Conservation (phyloP, 2,329 filamentous ascomycete genomes). For the Verticillium nonalfalfae region DNA sequence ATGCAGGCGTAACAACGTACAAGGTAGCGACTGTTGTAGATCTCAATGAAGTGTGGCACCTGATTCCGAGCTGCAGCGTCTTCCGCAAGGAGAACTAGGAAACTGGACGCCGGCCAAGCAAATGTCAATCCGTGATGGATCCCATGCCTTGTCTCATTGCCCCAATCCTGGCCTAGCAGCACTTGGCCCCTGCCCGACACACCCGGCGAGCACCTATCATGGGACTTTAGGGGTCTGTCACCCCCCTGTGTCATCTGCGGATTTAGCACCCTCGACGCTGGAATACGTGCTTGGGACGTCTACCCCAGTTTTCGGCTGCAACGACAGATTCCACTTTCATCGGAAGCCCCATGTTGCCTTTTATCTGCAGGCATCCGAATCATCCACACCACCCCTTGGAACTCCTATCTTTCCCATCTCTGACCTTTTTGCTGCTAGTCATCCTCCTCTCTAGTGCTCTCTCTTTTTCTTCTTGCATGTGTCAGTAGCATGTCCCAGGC, state of each 20-base stretch:
- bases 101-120: background rate
- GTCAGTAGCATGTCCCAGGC: slow-evolving; percentile 5
- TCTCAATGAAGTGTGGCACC: no score
- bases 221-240: background rate
- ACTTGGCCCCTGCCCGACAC: background rate
- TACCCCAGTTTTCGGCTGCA: background rate
- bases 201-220: background rate
- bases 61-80: background rate
- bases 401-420: background rate
- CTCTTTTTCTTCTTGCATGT: slow-evolving; percentile 9
- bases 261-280: background rate
- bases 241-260: background rate
- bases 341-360: background rate
- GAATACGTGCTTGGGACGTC: background rate
- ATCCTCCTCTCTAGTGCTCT: background rate
- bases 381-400: background rate
- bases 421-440: background rate
- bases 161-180: background rate
- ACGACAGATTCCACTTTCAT: background rate
- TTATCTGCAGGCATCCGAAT: background rate
- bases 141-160: background rate
- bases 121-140: background rate
- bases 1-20: background rate
- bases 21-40: background rate
- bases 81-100: background rate